Percentiles rank a stretch among this genome's conserved stretches.
These are phyloP conservation scores for Fusarium nematophilum DNA, from an alignment of 2,329 filamentous ascomycete genomes.

Conservation along the genomic window DNA sequence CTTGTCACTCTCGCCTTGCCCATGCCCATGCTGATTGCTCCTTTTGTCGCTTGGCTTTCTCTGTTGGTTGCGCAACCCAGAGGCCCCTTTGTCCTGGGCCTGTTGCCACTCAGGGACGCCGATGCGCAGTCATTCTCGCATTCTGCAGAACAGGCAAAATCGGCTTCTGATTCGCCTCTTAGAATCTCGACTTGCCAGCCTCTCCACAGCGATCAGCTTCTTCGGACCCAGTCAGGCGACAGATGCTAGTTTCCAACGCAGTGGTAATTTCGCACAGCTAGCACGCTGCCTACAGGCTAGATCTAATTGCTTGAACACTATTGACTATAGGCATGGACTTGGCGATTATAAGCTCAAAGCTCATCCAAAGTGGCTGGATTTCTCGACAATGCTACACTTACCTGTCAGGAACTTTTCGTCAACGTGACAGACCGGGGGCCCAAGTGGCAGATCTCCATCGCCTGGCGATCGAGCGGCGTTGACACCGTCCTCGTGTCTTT, in stretches of 20 bases:
- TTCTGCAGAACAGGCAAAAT: constrained; percentile 12
- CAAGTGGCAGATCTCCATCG: constrained; percentile 20
- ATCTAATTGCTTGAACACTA: constrained; percentile 7
- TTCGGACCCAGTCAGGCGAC: constrained; percentile 30
- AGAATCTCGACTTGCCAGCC: constrained; percentile 6
- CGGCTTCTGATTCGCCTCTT: constrained; percentile 36
- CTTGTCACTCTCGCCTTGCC: constrained; percentile 29
- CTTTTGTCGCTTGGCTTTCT: constrained; percentile 9
- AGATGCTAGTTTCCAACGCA: constrained; percentile 4
- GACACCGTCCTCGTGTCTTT: constrained; percentile 2
- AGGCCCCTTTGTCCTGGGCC: constrained; percentile 12
- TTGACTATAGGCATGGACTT: constrained; percentile 18
- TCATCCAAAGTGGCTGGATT: constrained; percentile 1
- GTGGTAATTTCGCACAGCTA: constrained; percentile 24
- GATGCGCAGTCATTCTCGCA: constrained; percentile 20
- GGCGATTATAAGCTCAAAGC: constrained; percentile 12
- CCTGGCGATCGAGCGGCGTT: constrained; percentile 16
- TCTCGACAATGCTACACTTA: neutral
- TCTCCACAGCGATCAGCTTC: constrained; percentile 26
- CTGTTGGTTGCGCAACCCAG: constrained; percentile 20
- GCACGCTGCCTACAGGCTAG: constrained; percentile 10
- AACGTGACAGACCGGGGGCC: neutral
- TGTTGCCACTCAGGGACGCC: constrained; percentile 38
- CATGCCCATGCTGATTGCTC: constrained; percentile 27
- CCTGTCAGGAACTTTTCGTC: neutral